Base-by-base conservation (phyloP, 768 basidiomycete species). In the Amanita rubescens region DNA sequence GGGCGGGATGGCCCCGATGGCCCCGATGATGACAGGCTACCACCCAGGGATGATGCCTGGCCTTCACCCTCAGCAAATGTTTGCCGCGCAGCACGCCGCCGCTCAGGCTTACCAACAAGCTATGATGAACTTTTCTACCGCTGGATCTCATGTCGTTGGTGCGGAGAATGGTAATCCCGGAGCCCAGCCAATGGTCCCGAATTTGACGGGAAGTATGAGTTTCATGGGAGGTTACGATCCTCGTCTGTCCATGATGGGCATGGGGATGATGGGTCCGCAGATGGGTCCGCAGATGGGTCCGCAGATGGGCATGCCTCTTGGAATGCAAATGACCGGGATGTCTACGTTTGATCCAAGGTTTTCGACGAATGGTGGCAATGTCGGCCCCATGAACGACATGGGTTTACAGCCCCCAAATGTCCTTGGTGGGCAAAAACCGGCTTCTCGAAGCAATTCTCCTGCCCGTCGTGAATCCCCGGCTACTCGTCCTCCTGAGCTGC, bases 41-140 rank as follows among this genome's bases (percentile, higher is more conserved):
- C 75, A 80, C 5, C 79, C 80, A n/a, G n/a, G n/a, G 10, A 85
- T 86, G 81, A 75, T 77, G 72, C 65, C 67, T 20, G 74, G 73
- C 24, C 73, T 72, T 59, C 81, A 82, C 61, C 86, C 85, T 24
- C 88, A 89, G 56, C 88, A 90, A 60, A 81, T 91, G 81, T 86
- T 87, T 62, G 90, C 88, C 4, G 90, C 91, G 14, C 87, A 89
- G 57, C 87, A 89, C 62, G 87, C 87, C 5, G 84, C 85, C 6
- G 83, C 85, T 33, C 86, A 90, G 60, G 90, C 91, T 0, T 93
- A 92, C 68, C 90, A 91, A 63, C 88, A 90, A 63, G 87, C 89
- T 17, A 91, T 91, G 89, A 80, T 88, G 76, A 80, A 84, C 15
- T 86, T 84, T 62, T 89, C 87, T 11, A 71, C 75, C 12, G 80